Conservation (phyloP, 495 filamentous ascomycete genomes). For the Penicillium manginii region DNA sequence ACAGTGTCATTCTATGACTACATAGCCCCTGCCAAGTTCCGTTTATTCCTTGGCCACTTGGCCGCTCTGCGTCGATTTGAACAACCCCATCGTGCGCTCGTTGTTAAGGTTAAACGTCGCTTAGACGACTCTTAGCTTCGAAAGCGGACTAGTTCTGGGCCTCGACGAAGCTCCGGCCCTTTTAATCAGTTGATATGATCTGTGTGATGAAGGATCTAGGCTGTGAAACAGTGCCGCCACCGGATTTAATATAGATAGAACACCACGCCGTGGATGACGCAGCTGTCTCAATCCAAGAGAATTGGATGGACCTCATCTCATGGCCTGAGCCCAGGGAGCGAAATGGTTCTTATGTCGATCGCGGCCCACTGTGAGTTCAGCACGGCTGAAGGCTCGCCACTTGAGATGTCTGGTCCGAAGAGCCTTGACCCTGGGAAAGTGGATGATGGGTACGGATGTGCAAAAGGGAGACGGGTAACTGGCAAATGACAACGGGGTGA, state of each 20-base stretch:
- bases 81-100: constrained; percentile 4
- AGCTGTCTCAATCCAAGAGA: constrained; percentile 18
- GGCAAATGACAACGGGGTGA: constrained; percentile 1
- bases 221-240: constrained; percentile 13
- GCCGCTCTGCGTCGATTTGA: neutral
- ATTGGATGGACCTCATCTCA: neutral
- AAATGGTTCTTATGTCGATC: constrained; percentile 28
- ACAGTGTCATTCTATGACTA: neutral
- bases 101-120: constrained; percentile 7
- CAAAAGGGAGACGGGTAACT: neutral
- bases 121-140: constrained; percentile 1
- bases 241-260: constrained; percentile 28
- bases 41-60: neutral
- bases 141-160: neutral
- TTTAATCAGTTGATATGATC: neutral
- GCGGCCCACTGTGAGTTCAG: constrained; percentile 24
- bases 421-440: too few relatives aligned
- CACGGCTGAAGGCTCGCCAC: constrained; percentile 20
- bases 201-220: neutral
- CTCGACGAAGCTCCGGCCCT: neutral
- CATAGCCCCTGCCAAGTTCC: neutral
- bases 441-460: too few relatives aligned
- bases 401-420: neutral
- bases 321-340: constrained; percentile 17
- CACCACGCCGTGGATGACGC: constrained; percentile 21